Percentiles rank a stretch among this genome's conserved stretches.
Conservation (phyloP, 2,329 filamentous ascomycete species). For the Apiospora aurea region DNA sequence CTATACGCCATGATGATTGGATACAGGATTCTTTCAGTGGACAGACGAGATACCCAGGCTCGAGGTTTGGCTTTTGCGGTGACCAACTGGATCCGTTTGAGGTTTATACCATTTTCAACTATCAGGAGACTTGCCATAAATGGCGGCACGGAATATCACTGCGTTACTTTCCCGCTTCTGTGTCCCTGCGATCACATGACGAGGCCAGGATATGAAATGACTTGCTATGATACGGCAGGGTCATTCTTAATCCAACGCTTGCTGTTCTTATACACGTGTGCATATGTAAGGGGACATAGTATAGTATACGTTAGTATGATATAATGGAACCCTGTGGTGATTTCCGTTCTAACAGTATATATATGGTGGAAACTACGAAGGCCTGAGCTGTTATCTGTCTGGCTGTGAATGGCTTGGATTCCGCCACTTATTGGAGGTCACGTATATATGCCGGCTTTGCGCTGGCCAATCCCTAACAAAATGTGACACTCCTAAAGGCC, state of each 20-base stretch:
- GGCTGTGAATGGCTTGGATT: not conserved
- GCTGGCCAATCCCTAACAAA: not conserved
- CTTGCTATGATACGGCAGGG: not conserved
- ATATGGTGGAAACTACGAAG: no score
- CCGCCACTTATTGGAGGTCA: not conserved
- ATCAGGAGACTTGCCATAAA: not conserved
- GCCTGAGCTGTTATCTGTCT: not conserved
- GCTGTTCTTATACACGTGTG: no score
- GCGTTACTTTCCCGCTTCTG: not conserved
- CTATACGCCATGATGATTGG: not conserved
- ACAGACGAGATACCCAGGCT: conserved; percentile 11
- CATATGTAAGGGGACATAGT: no score
- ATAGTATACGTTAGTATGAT: no score
- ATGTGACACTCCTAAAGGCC: not conserved
- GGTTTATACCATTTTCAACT: not conserved
- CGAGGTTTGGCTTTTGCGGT: not conserved
- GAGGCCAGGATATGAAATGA: no score
- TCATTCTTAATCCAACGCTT: no score
- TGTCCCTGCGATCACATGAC: not conserved
- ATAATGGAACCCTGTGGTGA: no score
- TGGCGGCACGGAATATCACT: not conserved
- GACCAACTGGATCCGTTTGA: not conserved
- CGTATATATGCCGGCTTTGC: not conserved
- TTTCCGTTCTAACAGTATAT: no score
- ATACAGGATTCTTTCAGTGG: not conserved